Percentiles rank a stretch among this genome's conserved stretches.
Conservation (phyloP, 106 monocot genomes). For the Dendrobium huoshanense region DNA sequence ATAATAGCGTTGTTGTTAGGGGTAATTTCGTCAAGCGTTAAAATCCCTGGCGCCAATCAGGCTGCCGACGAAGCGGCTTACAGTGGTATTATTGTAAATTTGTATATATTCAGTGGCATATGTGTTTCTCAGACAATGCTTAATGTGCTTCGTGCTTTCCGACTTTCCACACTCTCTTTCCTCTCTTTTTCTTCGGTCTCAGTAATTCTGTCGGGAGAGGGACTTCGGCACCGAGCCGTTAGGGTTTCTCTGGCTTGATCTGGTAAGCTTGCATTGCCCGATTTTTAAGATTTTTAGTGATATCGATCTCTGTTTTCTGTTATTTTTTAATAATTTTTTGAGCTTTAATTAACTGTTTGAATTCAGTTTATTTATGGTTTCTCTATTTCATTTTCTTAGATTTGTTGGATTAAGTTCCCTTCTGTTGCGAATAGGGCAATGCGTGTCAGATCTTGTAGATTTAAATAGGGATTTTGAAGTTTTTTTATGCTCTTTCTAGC, state of each 20-base stretch:
- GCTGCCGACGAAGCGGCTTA: background rate
- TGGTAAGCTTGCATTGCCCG: background rate
- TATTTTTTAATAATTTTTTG: background rate
- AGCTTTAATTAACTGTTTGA: background rate
- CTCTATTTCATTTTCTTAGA: background rate
- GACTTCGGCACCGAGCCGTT: background rate
- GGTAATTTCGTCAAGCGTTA: background rate
- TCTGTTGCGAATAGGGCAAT: background rate
- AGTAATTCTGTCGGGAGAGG: background rate
- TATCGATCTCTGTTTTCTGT: background rate
- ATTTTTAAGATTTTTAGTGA: background rate
- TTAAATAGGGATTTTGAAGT: background rate
- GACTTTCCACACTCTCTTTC: background rate
- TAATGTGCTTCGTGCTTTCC: slow-evolving; percentile 4
- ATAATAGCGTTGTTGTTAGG: background rate
- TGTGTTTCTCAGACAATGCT: no score
- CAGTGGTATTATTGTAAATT: background rate
- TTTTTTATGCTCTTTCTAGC: background rate
- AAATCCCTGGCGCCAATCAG: background rate
- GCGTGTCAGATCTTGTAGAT: background rate
- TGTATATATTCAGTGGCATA: background rate
- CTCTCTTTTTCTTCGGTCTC: background rate
- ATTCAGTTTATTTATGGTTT: background rate
- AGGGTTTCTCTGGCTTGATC: slow-evolving; percentile 2
- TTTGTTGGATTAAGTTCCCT: background rate